Evolutionary conservation across 2,329 filamentous ascomycete species (phyloP).

Genomic region (Didymosphaeria variabile): DNA sequence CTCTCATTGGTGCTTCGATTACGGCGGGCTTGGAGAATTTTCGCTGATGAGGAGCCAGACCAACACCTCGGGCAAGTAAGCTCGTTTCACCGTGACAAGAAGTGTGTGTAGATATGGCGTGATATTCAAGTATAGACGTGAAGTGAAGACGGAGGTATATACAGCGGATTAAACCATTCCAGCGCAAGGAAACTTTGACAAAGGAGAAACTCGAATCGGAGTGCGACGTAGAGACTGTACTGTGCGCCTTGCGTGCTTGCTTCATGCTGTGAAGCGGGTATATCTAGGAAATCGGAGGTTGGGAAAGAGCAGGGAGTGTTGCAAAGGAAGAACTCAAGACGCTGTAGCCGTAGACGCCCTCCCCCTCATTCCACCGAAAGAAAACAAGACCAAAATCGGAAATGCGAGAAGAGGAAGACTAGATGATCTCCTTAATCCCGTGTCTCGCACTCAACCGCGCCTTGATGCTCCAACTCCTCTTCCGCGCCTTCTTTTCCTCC

Average conservation of each 20-base stretch:
- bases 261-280: slow-evolving; percentile 15
- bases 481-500: slow-evolving; percentile 30
- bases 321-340: background rate
- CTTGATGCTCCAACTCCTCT: slow-evolving; percentile 43
- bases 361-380: background rate
- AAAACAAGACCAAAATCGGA: background rate
- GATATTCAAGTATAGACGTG: background rate
- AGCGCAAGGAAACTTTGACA: background rate
- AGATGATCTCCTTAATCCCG: slow-evolving; percentile 42
- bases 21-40: background rate
- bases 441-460: slow-evolving; percentile 31
- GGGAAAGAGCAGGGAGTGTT: background rate
- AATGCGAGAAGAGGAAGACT: slow-evolving; percentile 1
- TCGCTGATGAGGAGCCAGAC: background rate
- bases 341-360: background rate
- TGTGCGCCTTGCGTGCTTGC: slow-evolving; percentile 5
- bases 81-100: background rate
- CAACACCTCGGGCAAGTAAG: background rate
- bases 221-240: background rate
- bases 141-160: background rate
- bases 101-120: background rate
- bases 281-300: slow-evolving; percentile 3
- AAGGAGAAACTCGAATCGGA: background rate
- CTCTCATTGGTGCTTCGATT: no score
- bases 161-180: background rate